Base-by-base conservation (phyloP, 345 rosid genomes). In the Noccaea bulbosa region DNA sequence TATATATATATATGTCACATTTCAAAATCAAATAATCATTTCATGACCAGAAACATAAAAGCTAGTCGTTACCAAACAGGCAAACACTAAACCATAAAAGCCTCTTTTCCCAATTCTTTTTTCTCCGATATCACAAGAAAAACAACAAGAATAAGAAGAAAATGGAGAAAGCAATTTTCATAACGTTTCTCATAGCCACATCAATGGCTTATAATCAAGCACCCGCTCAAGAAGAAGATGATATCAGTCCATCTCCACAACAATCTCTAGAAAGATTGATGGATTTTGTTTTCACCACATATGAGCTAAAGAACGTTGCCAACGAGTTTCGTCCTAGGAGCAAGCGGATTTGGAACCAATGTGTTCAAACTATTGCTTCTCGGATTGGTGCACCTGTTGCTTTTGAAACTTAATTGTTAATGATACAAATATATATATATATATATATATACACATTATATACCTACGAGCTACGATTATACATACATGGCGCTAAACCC, bases 301-400 rank as follows among this genome's bases (percentile, higher is more conserved):
- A 60, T 60, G 74, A 60, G 67, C 20, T 70, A 11, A 70, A 60
- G 27, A 34, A 39, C 40, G 14, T 11, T 33, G 58, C 59, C 24
- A 1, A 15, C 24, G 17, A 22, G 74, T 27, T 49, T 48, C 50
- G 60, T 38, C 50, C 74, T 8, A 48, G 41, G 51, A 70, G 59
- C 49, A 70, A 70, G 14, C 3, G 1, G 10, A 60, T 60, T 9
- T 70, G 74, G 67, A 70, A 70, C 67, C 35, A 10, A 33, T 71
- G 69, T 34, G 55, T 71, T 71, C 11, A 5, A 27, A 20, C 47
- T 14, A 34, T 20, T 53, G 69, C 54, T 62, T 27, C 54, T 52
- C 7, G 24, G 30, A 62, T 71, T 4, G 69, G 76, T 62, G 76
- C 47, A 11, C 63, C 63, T 62, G 0, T 71, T 3, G 17, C 40